Evolutionary conservation across 2,329 filamentous ascomycete genomes (phyloP).

Genomic region (Neofusicoccum parvum): DNA sequence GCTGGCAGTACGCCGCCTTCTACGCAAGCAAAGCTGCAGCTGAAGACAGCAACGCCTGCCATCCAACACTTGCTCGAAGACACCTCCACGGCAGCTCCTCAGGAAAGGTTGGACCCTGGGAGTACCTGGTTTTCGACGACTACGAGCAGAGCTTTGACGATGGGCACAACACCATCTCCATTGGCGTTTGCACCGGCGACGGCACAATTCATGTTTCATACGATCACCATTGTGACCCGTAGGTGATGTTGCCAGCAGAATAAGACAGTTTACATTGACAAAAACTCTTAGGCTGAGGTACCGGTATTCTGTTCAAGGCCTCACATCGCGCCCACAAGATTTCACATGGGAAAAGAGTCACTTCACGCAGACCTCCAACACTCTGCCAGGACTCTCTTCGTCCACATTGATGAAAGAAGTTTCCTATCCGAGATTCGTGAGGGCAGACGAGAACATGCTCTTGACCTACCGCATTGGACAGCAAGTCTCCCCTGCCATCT

Average conservation of each 20-base stretch:
- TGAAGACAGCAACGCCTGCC: constrained; percentile 36
- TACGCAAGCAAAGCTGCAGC: constrained; percentile 38
- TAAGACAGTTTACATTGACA: background rate
- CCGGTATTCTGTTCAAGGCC: background rate
- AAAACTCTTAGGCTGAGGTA: background rate
- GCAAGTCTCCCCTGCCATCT: constrained; percentile 53
- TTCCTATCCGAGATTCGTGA: constrained; percentile 55
- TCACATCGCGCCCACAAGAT: background rate
- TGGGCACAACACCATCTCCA: constrained; percentile 57
- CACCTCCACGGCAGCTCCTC: constrained; percentile 40
- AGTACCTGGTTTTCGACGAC: constrained; percentile 52
- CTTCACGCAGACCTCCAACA: background rate
- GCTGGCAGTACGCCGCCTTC: constrained; percentile 54
- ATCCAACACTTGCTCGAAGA: constrained; percentile 51
- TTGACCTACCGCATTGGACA: constrained; percentile 56
- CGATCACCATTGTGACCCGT: constrained; percentile 47
- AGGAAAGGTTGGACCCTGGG: constrained; percentile 38
- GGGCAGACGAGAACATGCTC: constrained; percentile 44
- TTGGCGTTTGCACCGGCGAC: constrained; percentile 53
- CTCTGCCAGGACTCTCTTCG: background rate
- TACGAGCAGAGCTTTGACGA: constrained; percentile 55
- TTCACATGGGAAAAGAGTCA: background rate
- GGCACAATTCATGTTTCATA: constrained; percentile 58
- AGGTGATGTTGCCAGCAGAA: background rate
- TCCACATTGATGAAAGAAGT: constrained; percentile 27